Evolutionary conservation across 108 stramenopile species (phyloP), one percentile per base, ranked within the genome.

Genomic region (Stephanodiscus minutulus): DNA sequence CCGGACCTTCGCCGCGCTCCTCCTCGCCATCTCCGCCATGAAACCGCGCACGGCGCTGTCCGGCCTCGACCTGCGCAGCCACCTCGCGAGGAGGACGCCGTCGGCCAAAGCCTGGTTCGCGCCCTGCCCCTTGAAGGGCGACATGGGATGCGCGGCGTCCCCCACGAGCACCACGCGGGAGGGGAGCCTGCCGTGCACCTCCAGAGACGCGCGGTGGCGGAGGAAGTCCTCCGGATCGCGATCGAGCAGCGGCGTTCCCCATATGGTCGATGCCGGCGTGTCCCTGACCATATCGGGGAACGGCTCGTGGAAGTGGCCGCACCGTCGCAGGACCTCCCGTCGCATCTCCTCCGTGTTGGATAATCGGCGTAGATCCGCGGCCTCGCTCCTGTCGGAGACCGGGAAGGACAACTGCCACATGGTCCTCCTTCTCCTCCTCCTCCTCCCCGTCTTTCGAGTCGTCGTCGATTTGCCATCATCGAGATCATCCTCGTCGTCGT

Each of bases 121-220:
- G 13, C 97, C 97, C 60, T 93, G 92, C 55, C 97, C 97, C 66
- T 97, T 97, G 87, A 97, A 97, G 0, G 90, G 90, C 10, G 85
- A 84, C 95, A 97, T 95, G 5, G 86, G 63, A 70, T 97, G 97
- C 2, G 87, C 68, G 7, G 97, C 97, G 81, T 97, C 97, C 5
- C 97, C 97, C 9, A 96, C 63, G 6, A 90, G 46, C 8, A 91
- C 81, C 35, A 92, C 73, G n/a, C 87, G 77, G 28, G 84, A 64
- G 29, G 85, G 55, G 29, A 78, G 18, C 3, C 72, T 58, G 7
- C 53, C 71, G 48, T 77, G 66, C 62, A 58, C 62, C 60, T 76
- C 73, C 7, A 74, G 56, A 15, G 67, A 43, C 24, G 59, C 28
- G 17, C 72, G 72, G 27, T 79, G 65, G 61, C 81, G 28, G 44